Evolutionary conservation across 1,284 basidiomycete genomes (phyloP), one percentile per base, ranked within the genome.

Genomic region (Irpex rosettiformis): DNA sequence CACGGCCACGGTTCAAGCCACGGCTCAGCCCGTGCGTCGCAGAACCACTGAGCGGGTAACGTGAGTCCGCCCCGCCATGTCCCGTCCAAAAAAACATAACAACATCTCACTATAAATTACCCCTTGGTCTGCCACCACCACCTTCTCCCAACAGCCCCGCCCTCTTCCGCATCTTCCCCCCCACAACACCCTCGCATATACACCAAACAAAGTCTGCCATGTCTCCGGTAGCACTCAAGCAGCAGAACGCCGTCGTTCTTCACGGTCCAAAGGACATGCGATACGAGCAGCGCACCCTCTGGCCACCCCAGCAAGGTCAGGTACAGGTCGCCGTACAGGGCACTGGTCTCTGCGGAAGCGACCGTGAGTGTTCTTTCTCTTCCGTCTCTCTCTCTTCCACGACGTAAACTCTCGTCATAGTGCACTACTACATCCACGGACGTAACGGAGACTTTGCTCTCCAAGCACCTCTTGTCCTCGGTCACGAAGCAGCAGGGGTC

Each of bases 371-470:
- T 48, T 21, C 7, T 47, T 24, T 22, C 54, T 3, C 25, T n/a
- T 37, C 33, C n/a, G 25, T 58, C 53, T 56, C 55, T 24, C 33
- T 43, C 18, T 1, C 43, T 51, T 64, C 56, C 56, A 52, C 59
- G 64, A 1, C 6, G 29, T 33, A n/a, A 21, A n/a, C 53, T 16
- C 37, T 5, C 62, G 62, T 62, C 18, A 5, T 70, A 94, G 89
- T 95, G 16, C 94, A 97, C 75, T 96, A 96, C 77, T 96, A 91
- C 75, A 72, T 79, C 25, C 89, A 94, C 69, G 93, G 90, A 27
- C 85, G 91, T 40, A 98, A 97, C 74, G 95, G 95, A 49, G 91
- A 93, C 72, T 97, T 96, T 75, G 89, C 87, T 55, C 80, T 97
- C 61, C 86, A 85, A 67, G 81, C 84, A 37, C 93, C 86, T 8